Base-by-base conservation (phyloP, 2,329 filamentous ascomycete species). In the Trichoderma pleuroti region DNA sequence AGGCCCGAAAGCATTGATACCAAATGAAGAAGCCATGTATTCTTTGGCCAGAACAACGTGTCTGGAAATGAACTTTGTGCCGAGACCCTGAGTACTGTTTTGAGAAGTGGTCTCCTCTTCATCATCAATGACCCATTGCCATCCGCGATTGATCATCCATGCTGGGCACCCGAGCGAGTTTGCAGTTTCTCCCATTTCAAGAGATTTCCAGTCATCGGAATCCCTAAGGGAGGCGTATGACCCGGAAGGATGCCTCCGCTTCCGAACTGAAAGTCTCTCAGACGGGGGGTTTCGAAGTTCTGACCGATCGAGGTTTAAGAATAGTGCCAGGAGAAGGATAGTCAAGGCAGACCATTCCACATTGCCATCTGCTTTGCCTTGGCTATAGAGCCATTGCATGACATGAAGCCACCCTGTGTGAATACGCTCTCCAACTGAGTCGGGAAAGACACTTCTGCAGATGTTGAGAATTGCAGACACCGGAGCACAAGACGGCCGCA, bases 381-480 rank as follows among this genome's bases (percentile, higher is more conserved):
- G 84, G 12, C 80, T 76, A 34, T 82, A 81, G 52, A 93, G 82
- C 92, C 92, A 95, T 72, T 89, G 87, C 80, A 92, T 86, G 24
- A 88, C 85, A 76, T 93, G 90, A 86, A 92, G 92, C 91, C 92
- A 94, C 2, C 87, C 88, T 11, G 90, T 85, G 70, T 92, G 81
- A 11, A 93, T 81, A 30, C 84, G 92, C 81, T 83, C 90, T 72
- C 81, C 88, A 52, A 86, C 84, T 0, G 85, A 83, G 24, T 88
- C 82, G 8, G 88, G 87, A 32, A 94, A 78, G 39, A 92, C 85
- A 73, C 90, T 89, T 70, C 87, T 87, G 76, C 91, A 91, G 18
- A 88, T 82, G 36, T 87, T 83, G 10, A 94, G 81, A 10, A 90
- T 82, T 68, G 84, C 88, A 32, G 83, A 84, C 6, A 92, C 90